Base-by-base conservation (phyloP, 371 early-diverging fungal species). In the Mortierella sp. region DNA sequence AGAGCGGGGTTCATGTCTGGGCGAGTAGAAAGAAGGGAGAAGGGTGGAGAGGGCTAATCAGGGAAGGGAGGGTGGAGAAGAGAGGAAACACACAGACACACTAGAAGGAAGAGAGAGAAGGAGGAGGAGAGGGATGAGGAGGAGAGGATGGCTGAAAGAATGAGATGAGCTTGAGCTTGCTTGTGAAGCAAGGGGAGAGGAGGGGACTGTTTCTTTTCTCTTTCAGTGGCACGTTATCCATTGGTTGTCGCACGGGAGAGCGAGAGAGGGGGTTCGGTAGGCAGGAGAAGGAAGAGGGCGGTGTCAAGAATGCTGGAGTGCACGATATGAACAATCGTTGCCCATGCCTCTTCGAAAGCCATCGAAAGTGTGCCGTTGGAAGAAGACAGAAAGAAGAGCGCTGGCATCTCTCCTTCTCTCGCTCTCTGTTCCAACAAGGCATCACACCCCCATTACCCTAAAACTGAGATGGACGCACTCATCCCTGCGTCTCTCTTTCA, bases 1-100 rank as follows among this genome's bases (percentile, higher is more conserved):
- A 50, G 72, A 51, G 51, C 72, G 31, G 72, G 51, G 51, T 71
- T 34, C 48, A 71, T 71, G 46, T 71, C 50, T 48, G 51, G 50
- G 43, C 43, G 6, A 40, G 43, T 40, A 40, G 43, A 40, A 14
- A 16, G 10, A 11, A 44, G 50, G 13, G 37, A 37, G 37, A 43
- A 69, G 69, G 21, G 37, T 9, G 19, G 9, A 34, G 16, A 9
- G 43, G 43, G 24, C n/a, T 40, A 37, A 37, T 69, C 43, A 3
- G 5, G 5, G 72, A 31, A 28, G 24, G 21, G 24, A 24, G 9
- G 19, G 67, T 6, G 8, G 21, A 21, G 21, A 24, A 21, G 31
- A 67, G n/a, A 34, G 43, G 67, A 67, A 37, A 34, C 67, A 67
- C 19, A 57, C 54, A 61, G 6, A 19, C 19, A 34, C 34, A 34